A percentile compares a stretch with the other conserved stretches of the same genome.
Evolutionary conservation across 2,329 filamentous ascomycete genomes (phyloP).

Genomic region (Geosmithia flava): DNA sequence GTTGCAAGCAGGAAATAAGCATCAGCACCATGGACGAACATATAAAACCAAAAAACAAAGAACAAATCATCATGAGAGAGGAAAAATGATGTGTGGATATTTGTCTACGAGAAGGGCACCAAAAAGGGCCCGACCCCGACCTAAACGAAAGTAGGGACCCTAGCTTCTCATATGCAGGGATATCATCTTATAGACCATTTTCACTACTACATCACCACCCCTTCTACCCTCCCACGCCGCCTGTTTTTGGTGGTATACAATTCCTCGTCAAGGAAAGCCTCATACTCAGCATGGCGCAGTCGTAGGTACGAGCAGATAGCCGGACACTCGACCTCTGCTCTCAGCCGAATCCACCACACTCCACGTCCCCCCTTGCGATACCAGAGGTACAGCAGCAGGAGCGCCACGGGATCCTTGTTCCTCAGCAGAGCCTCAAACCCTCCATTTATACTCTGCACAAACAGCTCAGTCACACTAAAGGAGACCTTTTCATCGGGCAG

Average conservation of each 20-base stretch:
- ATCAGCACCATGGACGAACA: neutral
- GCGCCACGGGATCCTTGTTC: conserved; percentile 20
- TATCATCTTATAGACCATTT: neutral
- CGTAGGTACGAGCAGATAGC: conserved; percentile 25
- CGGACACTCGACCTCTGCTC: conserved; percentile 26
- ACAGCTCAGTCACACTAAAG: conserved; percentile 17
- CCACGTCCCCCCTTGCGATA: conserved; percentile 23
- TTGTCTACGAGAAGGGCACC: too few species aligned
- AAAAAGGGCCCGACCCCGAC: too few species aligned
- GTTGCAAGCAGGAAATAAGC: conserved; percentile 3
- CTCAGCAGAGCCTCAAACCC: conserved; percentile 18
- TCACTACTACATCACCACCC: neutral
- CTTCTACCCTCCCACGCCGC: too few species aligned
- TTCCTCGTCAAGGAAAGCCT: conserved; percentile 6
- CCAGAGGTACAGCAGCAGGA: conserved; percentile 28
- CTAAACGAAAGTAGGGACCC: too few species aligned
- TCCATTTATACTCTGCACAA: conserved; percentile 18
- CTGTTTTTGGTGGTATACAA: too few species aligned
- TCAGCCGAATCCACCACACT: conserved; percentile 30
- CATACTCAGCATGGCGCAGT: conserved; percentile 13
- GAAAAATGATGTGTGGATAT: neutral
- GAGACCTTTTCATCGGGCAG: conserved; percentile 16
- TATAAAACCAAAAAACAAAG: neutral
- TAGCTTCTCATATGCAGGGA: too few species aligned
- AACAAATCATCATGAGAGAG: neutral